Evolutionary conservation across 805 yeast species (phyloP).

Genomic region (Cyberlindnera sargentensis): DNA sequence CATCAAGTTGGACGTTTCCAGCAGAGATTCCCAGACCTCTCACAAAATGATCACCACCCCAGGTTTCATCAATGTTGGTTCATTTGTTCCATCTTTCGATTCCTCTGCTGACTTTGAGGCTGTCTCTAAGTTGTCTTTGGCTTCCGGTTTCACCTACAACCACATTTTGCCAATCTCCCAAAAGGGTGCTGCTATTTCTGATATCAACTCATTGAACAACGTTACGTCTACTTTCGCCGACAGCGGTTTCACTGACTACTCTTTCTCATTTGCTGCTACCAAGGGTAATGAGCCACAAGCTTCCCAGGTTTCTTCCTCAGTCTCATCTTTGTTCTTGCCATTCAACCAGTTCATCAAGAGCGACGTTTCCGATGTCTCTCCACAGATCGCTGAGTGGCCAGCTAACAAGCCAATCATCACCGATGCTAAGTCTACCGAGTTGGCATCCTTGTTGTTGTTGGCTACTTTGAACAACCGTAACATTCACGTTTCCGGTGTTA

Average conservation of each 20-base stretch:
- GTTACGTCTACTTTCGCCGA: conserved; percentile 48
- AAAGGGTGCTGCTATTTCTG: conserved; percentile 57
- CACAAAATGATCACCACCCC: conserved; percentile 78
- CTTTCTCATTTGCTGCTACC: conserved; percentile 78
- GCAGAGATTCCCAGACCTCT: conserved; percentile 85
- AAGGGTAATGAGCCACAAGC: conserved; percentile 57
- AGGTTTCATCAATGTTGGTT: conserved; percentile 76
- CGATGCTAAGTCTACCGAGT: conserved; percentile 85
- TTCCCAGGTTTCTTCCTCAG: conserved; percentile 52
- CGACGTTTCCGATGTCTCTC: conserved; percentile 70
- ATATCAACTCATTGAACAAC: conserved; percentile 54
- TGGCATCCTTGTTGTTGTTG: conserved; percentile 85
- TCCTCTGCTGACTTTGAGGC: conserved; percentile 50
- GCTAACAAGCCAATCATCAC: conserved; percentile 76
- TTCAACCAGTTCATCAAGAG: conserved; percentile 59
- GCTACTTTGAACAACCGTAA: conserved; percentile 82
- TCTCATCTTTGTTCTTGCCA: conserved; percentile 78
- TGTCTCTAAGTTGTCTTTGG: conserved; percentile 63
- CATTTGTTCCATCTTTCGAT: conserved; percentile 67
- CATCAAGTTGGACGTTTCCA: conserved; percentile 55
- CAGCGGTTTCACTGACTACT: conserved; percentile 72
- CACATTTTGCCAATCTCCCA: conserved; percentile 70
- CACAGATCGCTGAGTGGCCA: conserved; percentile 83
- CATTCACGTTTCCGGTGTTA: conserved; percentile 84
- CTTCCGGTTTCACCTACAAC: conserved; percentile 84